Conservation (phyloP, 352 stramenopile species). For the Pythium myriotylum region DNA sequence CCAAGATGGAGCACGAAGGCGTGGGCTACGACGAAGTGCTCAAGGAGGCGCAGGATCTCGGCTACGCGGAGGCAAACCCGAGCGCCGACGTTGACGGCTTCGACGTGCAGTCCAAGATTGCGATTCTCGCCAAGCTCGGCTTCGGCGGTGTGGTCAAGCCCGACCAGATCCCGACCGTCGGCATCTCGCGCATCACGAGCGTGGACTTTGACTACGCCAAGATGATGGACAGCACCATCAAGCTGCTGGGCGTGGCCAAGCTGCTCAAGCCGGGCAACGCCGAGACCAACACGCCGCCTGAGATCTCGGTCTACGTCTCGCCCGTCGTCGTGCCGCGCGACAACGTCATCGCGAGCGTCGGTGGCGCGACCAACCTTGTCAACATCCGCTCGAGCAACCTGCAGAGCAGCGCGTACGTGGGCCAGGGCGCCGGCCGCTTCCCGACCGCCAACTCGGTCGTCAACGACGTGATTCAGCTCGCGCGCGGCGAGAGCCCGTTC, state of each 20-base stretch:
- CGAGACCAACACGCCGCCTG: conserved; percentile 61
- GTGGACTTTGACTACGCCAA: conserved; percentile 97
- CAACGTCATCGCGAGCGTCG: conserved; percentile 90
- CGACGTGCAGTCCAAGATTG: conserved; percentile 96
- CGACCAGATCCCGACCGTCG: conserved; percentile 88
- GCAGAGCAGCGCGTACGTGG: conserved; percentile 89
- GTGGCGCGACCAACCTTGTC: conserved; percentile 92
- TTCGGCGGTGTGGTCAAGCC: conserved; percentile 92
- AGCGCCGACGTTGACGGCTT: conserved; percentile 96
- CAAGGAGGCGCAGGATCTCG: conserved; percentile 92
- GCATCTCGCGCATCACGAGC: conserved; percentile 91
- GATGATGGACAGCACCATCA: conserved; percentile 96
- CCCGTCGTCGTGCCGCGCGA: conserved; percentile 89
- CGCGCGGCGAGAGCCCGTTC: conserved; percentile 80
- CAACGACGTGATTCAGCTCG: conserved; percentile 94
- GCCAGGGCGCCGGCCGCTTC: conserved; percentile 93
- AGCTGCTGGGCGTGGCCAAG: conserved; percentile 92
- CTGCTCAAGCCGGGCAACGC: conserved; percentile 75
- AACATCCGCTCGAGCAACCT: conserved; percentile 91
- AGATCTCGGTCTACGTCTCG: conserved; percentile 94
- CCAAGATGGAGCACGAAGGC: conserved; percentile 94
- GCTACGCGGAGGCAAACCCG: conserved; percentile 94
- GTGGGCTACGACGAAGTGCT: conserved; percentile 92
- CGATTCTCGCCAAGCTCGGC: conserved; percentile 93
- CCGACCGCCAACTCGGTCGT: conserved; percentile 96